These are phyloP conservation scores for Pisolithus albus DNA, from an alignment of 768 basidiomycete species.

Conservation along the genomic window DNA sequence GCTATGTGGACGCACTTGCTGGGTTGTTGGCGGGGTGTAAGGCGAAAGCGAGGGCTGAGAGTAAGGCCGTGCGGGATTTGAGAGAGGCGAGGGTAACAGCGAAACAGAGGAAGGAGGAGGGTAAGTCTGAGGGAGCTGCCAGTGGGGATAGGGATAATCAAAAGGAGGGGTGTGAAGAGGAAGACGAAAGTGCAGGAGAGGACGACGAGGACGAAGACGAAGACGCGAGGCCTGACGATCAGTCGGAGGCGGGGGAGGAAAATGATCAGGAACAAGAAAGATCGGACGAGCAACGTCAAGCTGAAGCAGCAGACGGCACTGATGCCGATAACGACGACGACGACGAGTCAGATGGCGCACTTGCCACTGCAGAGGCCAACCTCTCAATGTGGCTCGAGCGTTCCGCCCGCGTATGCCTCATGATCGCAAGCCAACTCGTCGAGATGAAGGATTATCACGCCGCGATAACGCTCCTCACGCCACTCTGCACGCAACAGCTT, in stretches of 20 bases:
- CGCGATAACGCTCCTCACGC: conserved; percentile 60
- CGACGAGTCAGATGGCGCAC: conserved; percentile 11
- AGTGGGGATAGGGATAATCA: neutral
- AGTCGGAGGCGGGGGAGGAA: neutral
- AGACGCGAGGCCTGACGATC: neutral
- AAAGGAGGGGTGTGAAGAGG: neutral
- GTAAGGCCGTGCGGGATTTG: conserved; percentile 13
- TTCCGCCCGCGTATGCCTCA: conserved; percentile 64
- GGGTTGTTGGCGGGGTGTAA: conserved; percentile 60
- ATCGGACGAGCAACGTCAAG: conserved; percentile 3
- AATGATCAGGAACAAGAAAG: neutral
- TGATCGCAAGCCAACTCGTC: conserved; percentile 73
- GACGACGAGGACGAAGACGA: conserved; percentile 1
- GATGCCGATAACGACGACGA: conserved; percentile 3
- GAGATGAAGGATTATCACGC: conserved; percentile 83
- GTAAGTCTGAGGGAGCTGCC: neutral
- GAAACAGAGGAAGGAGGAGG: conserved; percentile 2
- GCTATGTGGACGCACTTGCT: conserved; percentile 68
- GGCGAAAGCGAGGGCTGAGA: conserved; percentile 35
- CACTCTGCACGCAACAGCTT: conserved; percentile 45
- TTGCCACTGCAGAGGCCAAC: conserved; percentile 24
- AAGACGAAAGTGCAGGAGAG: neutral
- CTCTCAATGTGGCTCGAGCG: conserved; percentile 80
- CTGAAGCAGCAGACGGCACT: neutral
- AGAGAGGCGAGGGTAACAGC: neutral